Evolutionary conservation across 2,329 filamentous ascomycete genomes (phyloP).

Genomic region (Catunica adiposa): DNA sequence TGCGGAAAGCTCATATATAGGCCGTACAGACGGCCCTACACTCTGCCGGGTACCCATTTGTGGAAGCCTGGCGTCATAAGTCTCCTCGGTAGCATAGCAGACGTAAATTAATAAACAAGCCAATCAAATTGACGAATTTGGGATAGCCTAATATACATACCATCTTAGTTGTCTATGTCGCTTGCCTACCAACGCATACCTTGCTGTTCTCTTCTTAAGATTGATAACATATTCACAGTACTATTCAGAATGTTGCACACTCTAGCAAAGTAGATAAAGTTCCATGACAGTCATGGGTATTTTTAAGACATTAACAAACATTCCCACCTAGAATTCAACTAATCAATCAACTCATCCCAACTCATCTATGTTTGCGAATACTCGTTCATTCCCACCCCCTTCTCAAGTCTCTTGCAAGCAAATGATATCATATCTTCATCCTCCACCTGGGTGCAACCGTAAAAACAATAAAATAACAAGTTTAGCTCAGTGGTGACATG

Average conservation of each 20-base stretch:
- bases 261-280: background rate
- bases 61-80: no score
- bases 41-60: no score
- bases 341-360: background rate
- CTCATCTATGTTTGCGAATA: background rate
- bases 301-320: conserved; percentile 2
- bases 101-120: no score
- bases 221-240: background rate
- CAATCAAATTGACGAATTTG: no score
- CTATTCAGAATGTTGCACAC: background rate
- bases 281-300: background rate
- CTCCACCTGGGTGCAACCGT: background rate
- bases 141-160: no score
- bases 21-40: no score
- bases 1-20: no score
- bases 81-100: no score
- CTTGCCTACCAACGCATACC: no score
- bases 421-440: conserved; percentile 8
- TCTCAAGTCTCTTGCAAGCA: background rate
- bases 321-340: no score
- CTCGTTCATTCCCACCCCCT: background rate
- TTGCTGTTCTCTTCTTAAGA: no score
- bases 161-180: no score
- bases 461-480: conserved; percentile 6
- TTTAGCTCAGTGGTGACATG: conserved; percentile 4